These are phyloP conservation scores for Endothia cerciana DNA, from an alignment of 2,329 filamentous ascomycete species.

Conservation along the genomic window DNA sequence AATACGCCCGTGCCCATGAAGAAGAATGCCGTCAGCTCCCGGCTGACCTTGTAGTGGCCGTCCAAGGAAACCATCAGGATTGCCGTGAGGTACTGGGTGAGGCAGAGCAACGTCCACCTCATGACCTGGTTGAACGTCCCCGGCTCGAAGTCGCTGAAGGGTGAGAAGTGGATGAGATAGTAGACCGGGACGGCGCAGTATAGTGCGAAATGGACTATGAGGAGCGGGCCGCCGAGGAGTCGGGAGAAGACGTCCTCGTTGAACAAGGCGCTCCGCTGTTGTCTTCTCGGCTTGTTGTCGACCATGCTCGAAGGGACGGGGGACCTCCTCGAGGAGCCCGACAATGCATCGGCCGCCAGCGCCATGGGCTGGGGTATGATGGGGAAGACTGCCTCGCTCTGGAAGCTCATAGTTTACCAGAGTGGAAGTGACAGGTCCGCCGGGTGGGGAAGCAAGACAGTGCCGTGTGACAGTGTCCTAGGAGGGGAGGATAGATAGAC, in stretches of 20 bases:
- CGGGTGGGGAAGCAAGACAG: neutral
- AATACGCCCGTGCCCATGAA: slow-evolving; percentile 2
- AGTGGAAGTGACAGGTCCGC: neutral
- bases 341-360: slow-evolving; percentile 24
- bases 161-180: slow-evolving; percentile 27
- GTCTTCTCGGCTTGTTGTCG: neutral
- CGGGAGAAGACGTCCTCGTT: slow-evolving; percentile 26
- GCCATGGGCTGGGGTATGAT: slow-evolving; percentile 28
- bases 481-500: neutral
- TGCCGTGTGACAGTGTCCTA: neutral
- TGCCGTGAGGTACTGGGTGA: slow-evolving; percentile 25
- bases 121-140: slow-evolving; percentile 14
- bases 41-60: slow-evolving; percentile 16
- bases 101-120: slow-evolving; percentile 18
- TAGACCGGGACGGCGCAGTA: slow-evolving; percentile 24
- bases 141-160: slow-evolving; percentile 19
- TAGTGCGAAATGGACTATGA: slow-evolving; percentile 24
- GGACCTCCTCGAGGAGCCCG: slow-evolving; percentile 15
- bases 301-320: slow-evolving; percentile 7
- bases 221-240: slow-evolving; percentile 18
- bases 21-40: slow-evolving; percentile 5
- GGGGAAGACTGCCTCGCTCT: slow-evolving; percentile 14
- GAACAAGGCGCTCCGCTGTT: slow-evolving; percentile 16
- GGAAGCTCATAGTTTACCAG: slow-evolving; percentile 22
- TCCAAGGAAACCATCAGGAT: slow-evolving; percentile 18